phyloP scores from a whole-genome alignment of 345 rosid genomes.

The Abelmoschus esculentus region DNA sequence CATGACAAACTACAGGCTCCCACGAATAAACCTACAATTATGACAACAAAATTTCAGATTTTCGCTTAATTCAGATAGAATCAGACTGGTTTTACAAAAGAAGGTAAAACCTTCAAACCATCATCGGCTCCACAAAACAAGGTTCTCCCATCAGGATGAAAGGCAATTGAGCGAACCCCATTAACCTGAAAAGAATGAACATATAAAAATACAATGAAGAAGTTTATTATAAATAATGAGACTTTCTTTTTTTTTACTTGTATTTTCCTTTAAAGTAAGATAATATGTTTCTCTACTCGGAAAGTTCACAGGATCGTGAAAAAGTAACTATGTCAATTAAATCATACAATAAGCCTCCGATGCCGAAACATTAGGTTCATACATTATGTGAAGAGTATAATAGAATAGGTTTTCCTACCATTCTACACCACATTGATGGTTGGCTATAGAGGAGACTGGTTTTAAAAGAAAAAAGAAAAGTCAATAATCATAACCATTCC shows the following conservation, averaged over 20 bases:
- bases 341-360: neutral
- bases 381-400: neutral
- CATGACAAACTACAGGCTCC: slow-evolving; percentile 94
- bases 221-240: neutral
- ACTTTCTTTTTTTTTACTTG: neutral
- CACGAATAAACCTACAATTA: slow-evolving; percentile 81
- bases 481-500: too few species aligned
- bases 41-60: slow-evolving; percentile 10
- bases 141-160: slow-evolving; percentile 91
- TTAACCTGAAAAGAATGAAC: slow-evolving; percentile 45
- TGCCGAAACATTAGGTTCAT: neutral
- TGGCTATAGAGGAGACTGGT: too few species aligned
- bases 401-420: neutral
- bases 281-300: neutral
- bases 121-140: slow-evolving; percentile 86
- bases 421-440: neutral
- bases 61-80: slow-evolving; percentile 9
- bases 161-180: slow-evolving; percentile 61
- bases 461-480: too few species aligned
- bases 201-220: neutral
- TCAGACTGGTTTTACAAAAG: neutral
- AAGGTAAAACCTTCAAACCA: slow-evolving; percentile 63
- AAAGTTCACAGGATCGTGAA: neutral
- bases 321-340: neutral
- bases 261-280: neutral